A percentile compares a stretch with the other conserved stretches of the same genome.
Conservation (phyloP, 495 filamentous ascomycete species). For the Sordaria brevicollis region DNA sequence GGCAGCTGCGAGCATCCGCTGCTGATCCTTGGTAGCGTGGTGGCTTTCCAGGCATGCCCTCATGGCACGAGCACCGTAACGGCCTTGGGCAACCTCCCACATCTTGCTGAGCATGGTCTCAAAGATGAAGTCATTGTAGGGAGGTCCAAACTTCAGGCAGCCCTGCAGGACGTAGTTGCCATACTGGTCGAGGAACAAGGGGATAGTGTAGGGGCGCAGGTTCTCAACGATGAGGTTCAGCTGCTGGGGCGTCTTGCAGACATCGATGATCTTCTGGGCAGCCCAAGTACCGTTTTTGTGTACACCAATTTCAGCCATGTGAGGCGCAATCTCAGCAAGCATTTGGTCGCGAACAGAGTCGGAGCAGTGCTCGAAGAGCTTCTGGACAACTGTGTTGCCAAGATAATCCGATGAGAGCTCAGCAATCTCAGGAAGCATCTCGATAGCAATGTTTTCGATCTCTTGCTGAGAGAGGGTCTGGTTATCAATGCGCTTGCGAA, state of each 20-base stretch:
- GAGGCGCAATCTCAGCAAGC: constrained; percentile 77
- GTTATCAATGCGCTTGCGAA: constrained; percentile 95
- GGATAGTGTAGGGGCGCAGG: constrained; percentile 74
- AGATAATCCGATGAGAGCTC: constrained; percentile 92
- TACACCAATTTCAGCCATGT: constrained; percentile 90
- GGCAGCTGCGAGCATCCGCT: constrained; percentile 85
- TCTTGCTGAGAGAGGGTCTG: constrained; percentile 73
- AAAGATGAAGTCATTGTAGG: constrained; percentile 93
- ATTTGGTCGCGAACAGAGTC: constrained; percentile 84
- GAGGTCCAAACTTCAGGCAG: constrained; percentile 78
- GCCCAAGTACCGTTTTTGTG: constrained; percentile 99
- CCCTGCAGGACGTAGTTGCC: constrained; percentile 98
- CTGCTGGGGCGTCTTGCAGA: constrained; percentile 74
- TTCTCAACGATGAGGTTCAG: constrained; percentile 76
- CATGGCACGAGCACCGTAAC: constrained; percentile 93
- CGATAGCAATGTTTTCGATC: constrained; percentile 82
- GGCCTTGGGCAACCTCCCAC: constrained; percentile 89
- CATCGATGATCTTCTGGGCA: constrained; percentile 98
- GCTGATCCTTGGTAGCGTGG: constrained; percentile 88
- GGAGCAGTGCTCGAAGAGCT: constrained; percentile 92
- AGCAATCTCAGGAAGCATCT: constrained; percentile 93
- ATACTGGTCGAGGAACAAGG: constrained; percentile 92
- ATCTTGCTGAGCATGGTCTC: constrained; percentile 92
- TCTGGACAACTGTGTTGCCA: constrained; percentile 98
- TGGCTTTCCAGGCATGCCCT: constrained; percentile 95